Evolutionary conservation across 306 rosid genomes (phyloP).

Genomic region (Citrullus mucosospermus): DNA sequence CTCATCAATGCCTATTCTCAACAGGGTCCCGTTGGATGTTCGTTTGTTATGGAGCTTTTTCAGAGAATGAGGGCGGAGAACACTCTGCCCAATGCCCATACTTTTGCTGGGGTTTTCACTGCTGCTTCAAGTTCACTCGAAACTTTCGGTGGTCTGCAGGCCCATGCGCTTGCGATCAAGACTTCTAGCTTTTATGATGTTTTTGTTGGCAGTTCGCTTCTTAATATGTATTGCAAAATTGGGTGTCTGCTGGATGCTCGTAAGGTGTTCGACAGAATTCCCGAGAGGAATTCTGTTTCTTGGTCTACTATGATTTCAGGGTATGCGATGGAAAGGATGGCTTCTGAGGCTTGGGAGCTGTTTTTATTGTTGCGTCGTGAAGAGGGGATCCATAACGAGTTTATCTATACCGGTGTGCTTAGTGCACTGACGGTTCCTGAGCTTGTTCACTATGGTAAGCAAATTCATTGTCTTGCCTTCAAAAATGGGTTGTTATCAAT

Average conservation of each 20-base stretch:
- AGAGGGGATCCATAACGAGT: constrained; percentile 35
- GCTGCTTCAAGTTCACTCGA: constrained; percentile 35
- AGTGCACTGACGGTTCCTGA: constrained; percentile 33
- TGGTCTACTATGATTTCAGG: constrained; percentile 83
- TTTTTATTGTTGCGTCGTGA: constrained; percentile 26
- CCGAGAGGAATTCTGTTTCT: constrained; percentile 43
- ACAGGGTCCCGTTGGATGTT: constrained; percentile 13
- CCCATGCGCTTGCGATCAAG: constrained; percentile 45
- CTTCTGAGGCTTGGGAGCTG: constrained; percentile 37
- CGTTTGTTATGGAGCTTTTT: constrained; percentile 36
- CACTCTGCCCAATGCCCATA: constrained; percentile 45
- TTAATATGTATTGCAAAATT: constrained; percentile 49
- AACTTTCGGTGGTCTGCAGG: constrained; percentile 24
- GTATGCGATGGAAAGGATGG: constrained; percentile 33
- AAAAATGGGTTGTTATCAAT: constrained; percentile 45
- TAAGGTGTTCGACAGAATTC: constrained; percentile 65
- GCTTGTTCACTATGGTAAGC: constrained; percentile 39
- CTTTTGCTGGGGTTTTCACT: constrained; percentile 48
- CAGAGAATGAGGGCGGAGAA: constrained; percentile 31
- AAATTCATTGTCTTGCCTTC: constrained; percentile 51
- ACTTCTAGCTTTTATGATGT: constrained; percentile 35
- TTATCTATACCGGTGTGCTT: constrained; percentile 45
- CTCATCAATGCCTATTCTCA: constrained; percentile 69
- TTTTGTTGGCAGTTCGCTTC: constrained; percentile 63
- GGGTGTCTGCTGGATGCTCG: constrained; percentile 46